Base-by-base conservation (phyloP, 108 stramenopile species). In the Skeletonema marinoi region DNA sequence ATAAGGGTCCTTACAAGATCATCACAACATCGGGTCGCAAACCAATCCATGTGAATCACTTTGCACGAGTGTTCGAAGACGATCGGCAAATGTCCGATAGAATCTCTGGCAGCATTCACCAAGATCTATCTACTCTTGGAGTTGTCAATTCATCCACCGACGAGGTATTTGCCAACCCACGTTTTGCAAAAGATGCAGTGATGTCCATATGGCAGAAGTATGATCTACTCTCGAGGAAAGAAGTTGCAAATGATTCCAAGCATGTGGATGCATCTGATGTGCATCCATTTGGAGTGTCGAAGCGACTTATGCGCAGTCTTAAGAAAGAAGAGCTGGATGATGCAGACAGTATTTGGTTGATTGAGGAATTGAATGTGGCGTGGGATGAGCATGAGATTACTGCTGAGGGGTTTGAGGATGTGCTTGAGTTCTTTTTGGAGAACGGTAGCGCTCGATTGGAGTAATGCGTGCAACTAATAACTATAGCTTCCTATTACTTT, bases 381-480 rank as follows among this genome's bases (percentile, higher is more conserved):
- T 82, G 72, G 72, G 81, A 82, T 69, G 72, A 61, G 14, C 81
- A 82, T 63, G 81, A 82, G 48, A 78, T 82, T 30, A 82, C 81
- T 1, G 71, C 77, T 2, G 77, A 82, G 61, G 72, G 70, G 1
- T 82, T 82, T 63, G 81, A 74, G 12, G 66, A 62, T 0, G 81
- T 82, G 12, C 54, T 56, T 7, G 3, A 16, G 0, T 56, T 56
- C 25, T 56, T 56, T 51, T 74, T 68, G 39, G 72, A 56, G 58
- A 36, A 7, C 32, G 70, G 38, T 10, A 38, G 21, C 30, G 70
- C 38, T 35, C 59, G 25, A 38, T 59, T 19, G 9, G 54, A 56
- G 25, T 56, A 56, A 54, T 8, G 2, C 25, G 25, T 25, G 25
- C 25, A 25, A 25, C 25, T 25, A 25, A 25, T 25, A 25, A 25